Base-by-base conservation (phyloP, 2,329 filamentous ascomycete genomes). In the Fusarium tjaetaba region DNA sequence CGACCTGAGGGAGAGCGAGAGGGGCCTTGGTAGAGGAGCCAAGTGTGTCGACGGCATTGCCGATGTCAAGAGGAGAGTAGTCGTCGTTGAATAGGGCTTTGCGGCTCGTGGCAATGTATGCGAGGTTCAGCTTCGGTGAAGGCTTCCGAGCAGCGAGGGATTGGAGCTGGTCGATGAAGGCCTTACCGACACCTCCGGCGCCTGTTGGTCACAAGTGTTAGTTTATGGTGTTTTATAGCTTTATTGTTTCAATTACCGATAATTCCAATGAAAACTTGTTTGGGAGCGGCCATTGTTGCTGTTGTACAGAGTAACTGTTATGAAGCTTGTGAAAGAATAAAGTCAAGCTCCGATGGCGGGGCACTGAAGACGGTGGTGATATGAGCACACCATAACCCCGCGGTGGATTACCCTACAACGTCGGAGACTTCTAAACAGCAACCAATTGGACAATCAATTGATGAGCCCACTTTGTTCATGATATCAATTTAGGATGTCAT, bases 171-270 rank as follows among this genome's bases (percentile, higher is more conserved):
- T 88, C 87, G 72, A 98, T 90, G 87, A 98, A 98, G 84, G 90
- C 91, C 84, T 95, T 95, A 79, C 96, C 96, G 71, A 98, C 96
- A 74, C 96, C 96, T 77, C 96, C 96, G 78, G 93, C 93, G 80
- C 96, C 95, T 97, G 79, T 73, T 76, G 20, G 64, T 59, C 24
- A 28, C 38, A 16, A 41, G 64, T 24, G 55, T 80, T 72, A 78
- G 71, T 56, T 43, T 41, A 24, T 32, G 32, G 38, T 22, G 3
- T 5, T 28, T 7, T 53, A 9, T 45, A 28, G 26, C 16, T 32
- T 43, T 24, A 7, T 30, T 42, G 39, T 34, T 41, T 32, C 59
- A 71, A 53, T 75, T 83, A 87, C 85, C 85, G 72, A 89, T 88
- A 41, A 89, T 82, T 77, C 87, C 87, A 80, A 89, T 86, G 61